phyloP scores from a whole-genome alignment of 1,139 yeast species.

The Candida pseudocylindracea region DNA sequence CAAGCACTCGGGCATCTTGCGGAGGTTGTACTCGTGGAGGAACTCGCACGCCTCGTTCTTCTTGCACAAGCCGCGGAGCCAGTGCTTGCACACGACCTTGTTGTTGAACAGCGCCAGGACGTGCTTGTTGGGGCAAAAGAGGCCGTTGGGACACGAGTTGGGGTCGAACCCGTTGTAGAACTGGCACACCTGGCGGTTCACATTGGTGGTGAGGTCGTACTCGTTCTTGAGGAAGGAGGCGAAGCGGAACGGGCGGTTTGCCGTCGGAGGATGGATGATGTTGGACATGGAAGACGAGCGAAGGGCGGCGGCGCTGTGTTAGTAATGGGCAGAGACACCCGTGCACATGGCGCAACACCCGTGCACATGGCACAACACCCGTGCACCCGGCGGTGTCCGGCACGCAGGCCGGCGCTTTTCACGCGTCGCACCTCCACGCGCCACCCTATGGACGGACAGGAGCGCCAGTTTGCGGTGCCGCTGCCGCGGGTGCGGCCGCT shows the following conservation, averaged over 20 bases:
- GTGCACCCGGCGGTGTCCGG: no score
- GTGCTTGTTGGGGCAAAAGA: constrained; percentile 73
- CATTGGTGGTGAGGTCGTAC: constrained; percentile 65
- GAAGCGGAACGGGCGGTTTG: constrained; percentile 38
- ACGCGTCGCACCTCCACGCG: no score
- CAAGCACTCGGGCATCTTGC: constrained; percentile 95
- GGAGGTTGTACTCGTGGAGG: constrained; percentile 78
- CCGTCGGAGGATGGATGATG: constrained; percentile 19
- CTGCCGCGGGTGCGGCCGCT: no score
- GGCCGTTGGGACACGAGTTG: constrained; percentile 69
- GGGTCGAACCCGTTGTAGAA: constrained; percentile 37
- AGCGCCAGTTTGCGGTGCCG: no score
- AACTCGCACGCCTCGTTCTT: constrained; percentile 95
- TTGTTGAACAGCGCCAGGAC: constrained; percentile 63
- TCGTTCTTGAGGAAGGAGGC: constrained; percentile 70
- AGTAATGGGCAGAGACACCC: no score
- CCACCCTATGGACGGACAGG: no score
- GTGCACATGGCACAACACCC: no score
- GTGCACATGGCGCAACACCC: no score
- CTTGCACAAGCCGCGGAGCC: constrained; percentile 94
- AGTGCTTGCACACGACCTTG: constrained; percentile 86
- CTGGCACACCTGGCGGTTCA: constrained; percentile 79
- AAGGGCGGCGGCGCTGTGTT: no score
- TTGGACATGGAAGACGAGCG: not conserved
- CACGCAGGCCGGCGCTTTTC: no score